phyloP scores from a whole-genome alignment of 2,329 filamentous ascomycete species.

The Aspergillus oerlinghausenensis region DNA sequence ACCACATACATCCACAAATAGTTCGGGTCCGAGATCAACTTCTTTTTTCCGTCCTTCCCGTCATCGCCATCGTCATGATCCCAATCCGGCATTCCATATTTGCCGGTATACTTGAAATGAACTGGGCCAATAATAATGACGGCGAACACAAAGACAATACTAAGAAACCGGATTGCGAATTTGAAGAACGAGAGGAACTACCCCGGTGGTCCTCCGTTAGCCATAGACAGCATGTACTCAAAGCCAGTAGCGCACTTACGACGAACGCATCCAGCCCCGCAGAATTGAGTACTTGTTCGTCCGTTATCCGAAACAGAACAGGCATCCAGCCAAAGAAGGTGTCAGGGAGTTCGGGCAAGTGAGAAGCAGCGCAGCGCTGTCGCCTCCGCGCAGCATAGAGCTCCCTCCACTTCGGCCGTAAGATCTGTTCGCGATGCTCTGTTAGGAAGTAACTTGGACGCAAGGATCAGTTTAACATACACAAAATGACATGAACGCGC shows the following conservation, averaged over 20 bases:
- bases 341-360: slow-evolving; percentile 74
- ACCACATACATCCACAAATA: slow-evolving; percentile 90
- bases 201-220: neutral
- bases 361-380: slow-evolving; percentile 59
- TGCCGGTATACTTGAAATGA: slow-evolving; percentile 62
- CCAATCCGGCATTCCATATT: slow-evolving; percentile 36
- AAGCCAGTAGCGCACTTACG: slow-evolving; percentile 44
- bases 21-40: slow-evolving; percentile 33
- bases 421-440: slow-evolving; percentile 49
- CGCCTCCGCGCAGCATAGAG: slow-evolving; percentile 87
- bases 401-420: slow-evolving; percentile 86
- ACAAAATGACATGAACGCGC: slow-evolving; percentile 45
- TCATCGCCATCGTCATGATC: slow-evolving; percentile 33
- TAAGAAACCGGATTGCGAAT: slow-evolving; percentile 82
- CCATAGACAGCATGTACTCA: neutral
- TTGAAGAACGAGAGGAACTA: slow-evolving; percentile 92
- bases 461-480: slow-evolving; percentile 24
- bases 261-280: slow-evolving; percentile 95
- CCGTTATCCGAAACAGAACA: slow-evolving; percentile 74
- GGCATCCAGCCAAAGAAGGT: slow-evolving; percentile 92
- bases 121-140: slow-evolving; percentile 78
- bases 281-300: slow-evolving; percentile 82
- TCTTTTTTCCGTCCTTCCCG: slow-evolving; percentile 28
- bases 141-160: slow-evolving; percentile 75
- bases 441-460: slow-evolving; percentile 7